These are phyloP conservation scores for Bipolaris bicolor DNA, from an alignment of 2,329 filamentous ascomycete species.

Conservation along the genomic window DNA sequence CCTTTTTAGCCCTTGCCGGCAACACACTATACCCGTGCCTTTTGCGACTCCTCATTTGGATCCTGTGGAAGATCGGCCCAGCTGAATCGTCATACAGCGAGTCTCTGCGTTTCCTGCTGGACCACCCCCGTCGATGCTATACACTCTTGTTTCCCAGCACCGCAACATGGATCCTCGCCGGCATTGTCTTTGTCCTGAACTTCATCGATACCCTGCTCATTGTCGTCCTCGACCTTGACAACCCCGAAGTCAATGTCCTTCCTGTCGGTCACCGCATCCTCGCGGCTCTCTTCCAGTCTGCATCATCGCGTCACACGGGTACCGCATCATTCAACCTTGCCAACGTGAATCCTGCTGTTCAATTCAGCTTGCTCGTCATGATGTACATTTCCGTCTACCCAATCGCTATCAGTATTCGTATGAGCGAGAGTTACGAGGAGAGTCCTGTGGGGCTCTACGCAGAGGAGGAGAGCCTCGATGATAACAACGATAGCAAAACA, in stretches of 20 bases:
- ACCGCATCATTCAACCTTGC: constrained; percentile 82
- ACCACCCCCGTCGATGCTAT: constrained; percentile 95
- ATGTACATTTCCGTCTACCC: constrained; percentile 99
- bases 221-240: constrained; percentile 85
- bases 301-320: constrained; percentile 86
- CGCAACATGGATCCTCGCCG: constrained; percentile 96
- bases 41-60: constrained; percentile 94
- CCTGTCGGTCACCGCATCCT: constrained; percentile 77
- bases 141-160: constrained; percentile 88
- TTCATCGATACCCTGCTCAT: constrained; percentile 87
- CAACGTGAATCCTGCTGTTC: constrained; percentile 83
- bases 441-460: constrained; percentile 78
- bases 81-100: constrained; percentile 77
- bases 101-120: constrained; percentile 86
- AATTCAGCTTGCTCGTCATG: constrained; percentile 95
- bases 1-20: constrained; percentile 88
- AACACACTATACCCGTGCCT: constrained; percentile 96
- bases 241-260: constrained; percentile 69
- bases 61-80: constrained; percentile 70
- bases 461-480: constrained; percentile 50
- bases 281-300: constrained; percentile 88
- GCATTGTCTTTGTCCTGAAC: constrained; percentile 81
- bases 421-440: constrained; percentile 96
- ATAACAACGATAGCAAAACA: constrained; percentile 64
- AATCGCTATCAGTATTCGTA: constrained; percentile 90